Conservation (phyloP, 345 rosid species). For the Eucalyptus urophylla region DNA sequence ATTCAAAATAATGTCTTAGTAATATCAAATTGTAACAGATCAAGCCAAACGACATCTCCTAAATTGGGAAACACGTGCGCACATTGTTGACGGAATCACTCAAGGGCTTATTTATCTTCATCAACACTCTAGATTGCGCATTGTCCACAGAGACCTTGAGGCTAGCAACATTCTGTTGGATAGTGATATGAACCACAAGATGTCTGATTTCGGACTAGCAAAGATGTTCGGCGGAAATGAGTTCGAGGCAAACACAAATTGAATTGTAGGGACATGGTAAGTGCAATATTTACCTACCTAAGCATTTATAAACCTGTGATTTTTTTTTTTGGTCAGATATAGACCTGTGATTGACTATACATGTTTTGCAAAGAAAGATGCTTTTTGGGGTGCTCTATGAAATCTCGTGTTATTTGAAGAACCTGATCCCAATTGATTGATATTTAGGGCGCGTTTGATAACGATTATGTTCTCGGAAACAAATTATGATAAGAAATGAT, state of each 20-base stretch:
- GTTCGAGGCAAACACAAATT: conserved; percentile 11
- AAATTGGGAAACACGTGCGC: conserved; percentile 9
- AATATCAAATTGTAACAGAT: conserved; percentile 1
- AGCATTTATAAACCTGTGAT: neutral
- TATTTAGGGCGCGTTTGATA: too few species aligned
- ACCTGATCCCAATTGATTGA: too few species aligned
- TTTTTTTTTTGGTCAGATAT: too few species aligned
- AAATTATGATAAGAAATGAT: too few species aligned
- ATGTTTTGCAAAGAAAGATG: neutral
- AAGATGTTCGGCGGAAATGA: conserved; percentile 4
- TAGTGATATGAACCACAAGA: conserved; percentile 12
- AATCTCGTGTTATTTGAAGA: too few species aligned
- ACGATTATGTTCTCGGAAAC: too few species aligned
- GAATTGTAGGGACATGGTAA: conserved; percentile 39
- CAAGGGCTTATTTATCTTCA: conserved; percentile 42
- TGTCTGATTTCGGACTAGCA: conserved; percentile 28
- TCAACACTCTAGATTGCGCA: conserved; percentile 30
- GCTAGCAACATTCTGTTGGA: conserved; percentile 18
- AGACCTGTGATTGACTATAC: neutral
- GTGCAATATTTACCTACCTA: neutral
- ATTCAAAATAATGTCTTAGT: neutral
- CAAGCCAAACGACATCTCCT: neutral
- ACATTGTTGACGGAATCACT: conserved; percentile 28
- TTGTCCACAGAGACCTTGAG: conserved; percentile 34
- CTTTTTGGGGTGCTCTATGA: neutral